phyloP scores from a whole-genome alignment of 495 filamentous ascomycete genomes.

The Neurospora cerealis region DNA sequence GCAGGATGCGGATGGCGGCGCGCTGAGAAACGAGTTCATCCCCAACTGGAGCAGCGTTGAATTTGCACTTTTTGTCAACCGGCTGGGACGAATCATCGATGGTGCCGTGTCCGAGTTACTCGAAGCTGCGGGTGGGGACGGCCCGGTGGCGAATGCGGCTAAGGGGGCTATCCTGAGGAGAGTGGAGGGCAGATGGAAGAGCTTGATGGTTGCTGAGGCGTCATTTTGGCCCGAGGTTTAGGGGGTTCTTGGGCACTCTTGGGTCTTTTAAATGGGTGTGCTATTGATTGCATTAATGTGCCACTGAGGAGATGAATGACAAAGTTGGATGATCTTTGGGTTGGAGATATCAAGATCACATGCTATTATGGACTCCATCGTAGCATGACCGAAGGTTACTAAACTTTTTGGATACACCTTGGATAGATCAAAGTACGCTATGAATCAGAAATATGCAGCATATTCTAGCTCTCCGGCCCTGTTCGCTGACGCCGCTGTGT shows the following conservation, averaged over 20 bases:
- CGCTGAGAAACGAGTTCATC: constrained; percentile 51
- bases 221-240: constrained; percentile 26
- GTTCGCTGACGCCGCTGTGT: neutral
- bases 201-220: constrained; percentile 24
- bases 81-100: constrained; percentile 23
- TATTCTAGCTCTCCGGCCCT: neutral
- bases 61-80: constrained; percentile 47
- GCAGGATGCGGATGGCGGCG: constrained; percentile 49
- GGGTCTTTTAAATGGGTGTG: neutral
- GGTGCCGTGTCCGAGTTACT: constrained; percentile 13
- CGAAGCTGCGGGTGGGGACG: constrained; percentile 7
- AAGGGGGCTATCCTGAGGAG: constrained; percentile 17
- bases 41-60: constrained; percentile 54
- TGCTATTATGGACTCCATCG: neutral
- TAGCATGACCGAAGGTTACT: neutral
- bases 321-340: neutral
- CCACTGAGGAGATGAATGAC: neutral
- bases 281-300: neutral
- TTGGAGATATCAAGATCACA: neutral
- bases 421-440: neutral
- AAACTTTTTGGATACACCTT: neutral
- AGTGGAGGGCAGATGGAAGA: constrained; percentile 22
- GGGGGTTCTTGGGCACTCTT: neutral
- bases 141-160: constrained; percentile 1
- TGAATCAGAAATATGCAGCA: neutral